These are phyloP conservation scores for Botrytis hyacinthi DNA, from an alignment of 2,329 filamentous ascomycete species.

Conservation along the genomic window DNA sequence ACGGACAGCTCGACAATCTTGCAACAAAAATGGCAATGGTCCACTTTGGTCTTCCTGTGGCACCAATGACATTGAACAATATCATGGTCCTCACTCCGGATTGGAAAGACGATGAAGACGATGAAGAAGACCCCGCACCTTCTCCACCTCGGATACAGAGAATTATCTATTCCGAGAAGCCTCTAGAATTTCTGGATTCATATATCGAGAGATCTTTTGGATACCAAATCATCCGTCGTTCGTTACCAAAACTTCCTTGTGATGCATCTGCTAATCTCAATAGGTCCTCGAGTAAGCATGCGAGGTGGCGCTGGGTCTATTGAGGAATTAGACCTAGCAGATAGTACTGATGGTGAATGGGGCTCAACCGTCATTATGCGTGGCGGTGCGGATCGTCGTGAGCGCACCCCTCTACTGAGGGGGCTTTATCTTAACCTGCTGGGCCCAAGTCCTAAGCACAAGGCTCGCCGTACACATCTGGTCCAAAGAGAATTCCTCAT, in stretches of 20 bases:
- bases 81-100: conserved; percentile 22
- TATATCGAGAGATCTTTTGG: conserved; percentile 35
- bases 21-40: conserved; percentile 38
- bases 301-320: conserved; percentile 14
- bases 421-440: not conserved
- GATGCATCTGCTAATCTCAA: not conserved
- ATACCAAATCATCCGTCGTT: conserved; percentile 31
- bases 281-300: conserved; percentile 9
- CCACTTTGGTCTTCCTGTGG: conserved; percentile 37
- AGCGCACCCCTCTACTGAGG: not conserved
- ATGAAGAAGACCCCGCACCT: conserved; percentile 23
- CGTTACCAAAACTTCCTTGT: not conserved
- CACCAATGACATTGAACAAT: conserved; percentile 33
- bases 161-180: conserved; percentile 32
- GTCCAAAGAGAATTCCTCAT: not conserved
- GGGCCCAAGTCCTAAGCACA: not conserved
- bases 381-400: conserved; percentile 1
- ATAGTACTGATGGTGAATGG: not conserved
- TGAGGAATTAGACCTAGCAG: not conserved
- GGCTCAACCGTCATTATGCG: conserved; percentile 10
- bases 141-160: conserved; percentile 24
- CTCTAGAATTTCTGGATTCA: conserved; percentile 35
- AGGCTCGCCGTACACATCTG: conserved; percentile 5
- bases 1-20: conserved; percentile 30
- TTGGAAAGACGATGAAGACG: conserved; percentile 24